Percentiles rank a stretch among this genome's conserved stretches.
Evolutionary conservation across 1,284 basidiomycete genomes (phyloP).

Genomic region (Ustilago hordei): DNA sequence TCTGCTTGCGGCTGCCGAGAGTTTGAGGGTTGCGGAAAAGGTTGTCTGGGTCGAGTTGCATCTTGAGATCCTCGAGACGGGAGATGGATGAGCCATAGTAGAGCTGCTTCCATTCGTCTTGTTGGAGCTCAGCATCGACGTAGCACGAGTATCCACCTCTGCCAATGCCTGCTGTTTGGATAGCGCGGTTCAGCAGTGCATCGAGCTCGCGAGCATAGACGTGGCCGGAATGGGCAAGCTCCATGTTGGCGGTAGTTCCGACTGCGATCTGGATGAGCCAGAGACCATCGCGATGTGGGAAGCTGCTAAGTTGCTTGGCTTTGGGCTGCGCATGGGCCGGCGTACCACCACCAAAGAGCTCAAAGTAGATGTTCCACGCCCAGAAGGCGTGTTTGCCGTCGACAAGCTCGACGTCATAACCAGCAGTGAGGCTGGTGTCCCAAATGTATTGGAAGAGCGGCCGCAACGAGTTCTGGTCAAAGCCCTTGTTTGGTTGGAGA

Average conservation of each 20-base stretch:
- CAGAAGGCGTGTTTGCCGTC: conserved; percentile 37
- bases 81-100: conserved; percentile 54
- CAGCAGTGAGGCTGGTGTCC: conserved; percentile 33
- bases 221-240: conserved; percentile 34
- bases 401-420: conserved; percentile 22
- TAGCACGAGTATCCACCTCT: conserved; percentile 57
- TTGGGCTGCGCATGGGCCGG: conserved; percentile 29
- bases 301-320: conserved; percentile 36
- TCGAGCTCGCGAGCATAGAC: conserved; percentile 41
- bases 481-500: conserved; percentile 31
- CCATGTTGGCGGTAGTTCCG: conserved; percentile 29
- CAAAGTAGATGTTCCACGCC: conserved; percentile 65
- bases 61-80: conserved; percentile 52
- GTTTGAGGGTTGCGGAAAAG: conserved; percentile 57
- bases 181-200: conserved; percentile 26
- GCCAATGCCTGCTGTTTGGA: conserved; percentile 31
- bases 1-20: conserved; percentile 33
- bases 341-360: conserved; percentile 57
- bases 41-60: conserved; percentile 52
- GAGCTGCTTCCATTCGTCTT: conserved; percentile 47
- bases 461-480: conserved; percentile 20
- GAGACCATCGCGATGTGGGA: conserved; percentile 56
- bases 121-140: conserved; percentile 48
- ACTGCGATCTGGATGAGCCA: conserved; percentile 63
- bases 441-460: conserved; percentile 45